phyloP scores from a whole-genome alignment of 192 early-diverging fungal species.

The Linderina pennispora region DNA sequence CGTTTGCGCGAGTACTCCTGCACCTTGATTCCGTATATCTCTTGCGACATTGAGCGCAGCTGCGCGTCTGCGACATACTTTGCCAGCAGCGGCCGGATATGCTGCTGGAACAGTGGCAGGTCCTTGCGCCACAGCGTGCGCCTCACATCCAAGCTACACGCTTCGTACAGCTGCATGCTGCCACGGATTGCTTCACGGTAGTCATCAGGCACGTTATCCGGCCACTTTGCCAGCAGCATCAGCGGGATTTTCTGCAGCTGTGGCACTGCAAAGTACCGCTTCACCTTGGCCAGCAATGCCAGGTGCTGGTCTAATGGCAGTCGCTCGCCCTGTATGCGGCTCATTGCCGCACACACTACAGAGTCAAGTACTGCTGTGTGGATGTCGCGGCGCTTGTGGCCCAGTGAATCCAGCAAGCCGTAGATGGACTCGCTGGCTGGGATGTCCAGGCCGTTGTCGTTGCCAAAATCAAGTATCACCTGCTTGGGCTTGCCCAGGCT shows the following conservation, averaged over 20 bases:
- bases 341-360: slow-evolving; percentile 10
- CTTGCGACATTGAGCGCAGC: slow-evolving; percentile 19
- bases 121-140: slow-evolving; percentile 30
- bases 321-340: slow-evolving; percentile 13
- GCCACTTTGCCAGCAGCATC: slow-evolving; percentile 21
- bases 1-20: slow-evolving; percentile 3
- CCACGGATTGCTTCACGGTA: slow-evolving; percentile 13
- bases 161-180: slow-evolving; percentile 14
- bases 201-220: slow-evolving; percentile 15
- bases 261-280: slow-evolving; percentile 16
- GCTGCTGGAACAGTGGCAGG: slow-evolving; percentile 12
- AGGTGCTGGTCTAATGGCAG: slow-evolving; percentile 18
- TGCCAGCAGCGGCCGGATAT: slow-evolving; percentile 26
- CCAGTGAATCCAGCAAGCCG: slow-evolving; percentile 28
- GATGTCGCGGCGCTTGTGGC: slow-evolving; percentile 15
- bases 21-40: slow-evolving; percentile 9
- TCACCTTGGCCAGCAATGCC: slow-evolving; percentile 12
- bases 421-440: slow-evolving; percentile 32
- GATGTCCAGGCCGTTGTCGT: slow-evolving; percentile 18
- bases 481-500: slow-evolving; percentile 23
- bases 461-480: slow-evolving; percentile 20
- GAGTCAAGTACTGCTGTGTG: slow-evolving; percentile 23
- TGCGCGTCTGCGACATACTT: slow-evolving; percentile 5
- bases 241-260: slow-evolving; percentile 31
- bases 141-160: slow-evolving; percentile 25